Evolutionary conservation across 441 rosid genomes (phyloP), one percentile per base, ranked within the genome.

Genomic region (Adansonia madagascariensis): DNA sequence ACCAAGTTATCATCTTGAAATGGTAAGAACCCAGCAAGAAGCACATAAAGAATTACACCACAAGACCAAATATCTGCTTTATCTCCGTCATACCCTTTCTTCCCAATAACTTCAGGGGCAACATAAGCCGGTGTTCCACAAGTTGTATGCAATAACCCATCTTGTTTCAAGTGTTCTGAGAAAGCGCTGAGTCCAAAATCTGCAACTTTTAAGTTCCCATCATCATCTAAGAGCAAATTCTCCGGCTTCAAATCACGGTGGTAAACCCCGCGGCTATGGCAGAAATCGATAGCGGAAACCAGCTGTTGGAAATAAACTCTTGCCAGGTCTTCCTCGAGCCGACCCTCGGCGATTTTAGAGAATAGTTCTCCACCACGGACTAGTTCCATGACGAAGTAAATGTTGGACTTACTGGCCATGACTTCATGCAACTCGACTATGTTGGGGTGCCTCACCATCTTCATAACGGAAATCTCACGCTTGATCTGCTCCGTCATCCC

Each of bases 81-180:
- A 0, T 92, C 88, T 4, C 92, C 92, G 18, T 92, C 92, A 66
- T 90, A 90, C 0, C 97, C 97, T 61, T 89, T 87, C 64, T 89
- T 89, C n/a, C 89, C 77, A 5, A 89, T 91, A 1, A 92, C 97
- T 74, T 89, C 94, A 0, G 94, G 98, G 14, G 90, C 92, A 10
- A 94, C 96, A 24, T 92, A 94, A 0, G 98, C 96, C 7, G 97
- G 97, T 2, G 96, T 94, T 2, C 98, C 98, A 59, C 97, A 94
- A 10, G 97, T 89, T 0, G 97, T 94, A 73, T 92, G 94, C 59
- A 94, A 77, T 35, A 94, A 79, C 0, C 97, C 97, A 64, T 94
- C 97, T 56, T 89, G 95, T 73, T 87, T 87, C 80, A 91, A 61
- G 77, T 94, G 98, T 80, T 94, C 95, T 0, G 90, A 68, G 62